A percentile compares a stretch with the other conserved stretches of the same genome.
Evolutionary conservation across 2,329 filamentous ascomycete species (phyloP).

Genomic region (Chaetomium globosum): DNA sequence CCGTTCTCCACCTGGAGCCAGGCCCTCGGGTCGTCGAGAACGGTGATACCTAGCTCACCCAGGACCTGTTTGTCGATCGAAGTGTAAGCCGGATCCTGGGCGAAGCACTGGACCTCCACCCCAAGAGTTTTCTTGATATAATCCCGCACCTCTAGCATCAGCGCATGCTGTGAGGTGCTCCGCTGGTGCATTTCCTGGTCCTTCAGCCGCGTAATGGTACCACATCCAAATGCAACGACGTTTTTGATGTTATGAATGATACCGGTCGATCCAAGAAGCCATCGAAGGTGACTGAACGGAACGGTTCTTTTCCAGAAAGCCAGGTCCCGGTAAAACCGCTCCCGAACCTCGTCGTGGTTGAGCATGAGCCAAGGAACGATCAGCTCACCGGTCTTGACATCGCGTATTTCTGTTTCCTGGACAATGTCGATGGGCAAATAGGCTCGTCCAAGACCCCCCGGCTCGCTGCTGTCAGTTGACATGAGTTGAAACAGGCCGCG

Average conservation of each 20-base stretch:
- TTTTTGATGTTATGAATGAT: constrained; percentile 4
- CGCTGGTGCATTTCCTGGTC: not conserved
- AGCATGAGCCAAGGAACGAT: not conserved
- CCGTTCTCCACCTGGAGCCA: constrained; percentile 5
- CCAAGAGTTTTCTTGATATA: not conserved
- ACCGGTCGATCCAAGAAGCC: not conserved
- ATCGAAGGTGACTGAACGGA: not conserved
- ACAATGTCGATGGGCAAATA: not conserved
- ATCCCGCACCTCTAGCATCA: not conserved
- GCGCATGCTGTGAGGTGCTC: not conserved
- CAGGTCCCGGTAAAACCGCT: not conserved
- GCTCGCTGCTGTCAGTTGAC: not conserved
- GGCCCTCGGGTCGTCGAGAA: constrained; percentile 3
- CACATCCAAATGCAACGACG: constrained; percentile 6
- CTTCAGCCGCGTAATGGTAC: not conserved
- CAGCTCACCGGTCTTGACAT: not conserved
- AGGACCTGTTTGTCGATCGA: not conserved
- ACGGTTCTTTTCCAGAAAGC: not conserved
- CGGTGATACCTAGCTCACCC: not conserved
- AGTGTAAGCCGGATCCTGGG: constrained; percentile 2
- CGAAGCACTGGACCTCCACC: constrained; percentile 2
- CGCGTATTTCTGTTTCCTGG: not conserved
- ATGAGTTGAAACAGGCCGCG: not conserved
- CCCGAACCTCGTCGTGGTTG: not conserved
- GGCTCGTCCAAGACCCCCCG: not conserved